Evolutionary conservation across 345 rosid genomes (phyloP), one percentile per base, ranked within the genome.

Genomic region (Salix purpurea): DNA sequence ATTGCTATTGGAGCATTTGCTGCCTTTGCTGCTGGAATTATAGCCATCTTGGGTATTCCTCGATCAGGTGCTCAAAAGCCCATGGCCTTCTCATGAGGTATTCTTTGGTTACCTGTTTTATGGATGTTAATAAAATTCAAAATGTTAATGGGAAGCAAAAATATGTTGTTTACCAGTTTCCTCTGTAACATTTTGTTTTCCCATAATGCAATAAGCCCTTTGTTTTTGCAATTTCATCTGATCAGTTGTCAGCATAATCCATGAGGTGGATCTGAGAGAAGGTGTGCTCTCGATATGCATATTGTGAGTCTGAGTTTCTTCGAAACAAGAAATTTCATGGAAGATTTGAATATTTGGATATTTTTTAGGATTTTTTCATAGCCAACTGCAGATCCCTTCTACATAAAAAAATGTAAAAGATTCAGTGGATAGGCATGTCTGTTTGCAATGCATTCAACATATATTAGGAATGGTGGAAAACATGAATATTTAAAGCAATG

Each of bases 41-140:
- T 92, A 61, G 92, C 97, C 76, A 89, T 94, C 81, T 87, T 91
- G 82, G 97, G 94, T 76, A 90, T 94, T 79, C 94, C 93, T 42
- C 90, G 92, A 78, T 90, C 90, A 60, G 74, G 90, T 84, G 72
- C 85, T 66, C 94, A 83, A 78, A 94, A 91, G 84, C 85, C 88
- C 28, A 84, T 83, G 84, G 76, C 78, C 46, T 81, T 86, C 60
- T 81, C 86, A 70, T 91, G 86, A 91, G 78, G 86, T 90, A 81
- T 78, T 74, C 16, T 26, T 50, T 62, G 67, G 58, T 69, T 44
- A 7, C 52, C 32, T 70, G 36, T 30, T 8, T 64, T 46, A 64
- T 50, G 15, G 23, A 74, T 60, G 70, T 44, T 60, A 11, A 16
- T 62, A 26, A 19, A 21, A 69, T 12, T 30, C 70, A 48, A 24